Evolutionary conservation across 768 basidiomycete genomes (phyloP), one percentile per base, ranked within the genome.

Genomic region (Russula virescens): DNA sequence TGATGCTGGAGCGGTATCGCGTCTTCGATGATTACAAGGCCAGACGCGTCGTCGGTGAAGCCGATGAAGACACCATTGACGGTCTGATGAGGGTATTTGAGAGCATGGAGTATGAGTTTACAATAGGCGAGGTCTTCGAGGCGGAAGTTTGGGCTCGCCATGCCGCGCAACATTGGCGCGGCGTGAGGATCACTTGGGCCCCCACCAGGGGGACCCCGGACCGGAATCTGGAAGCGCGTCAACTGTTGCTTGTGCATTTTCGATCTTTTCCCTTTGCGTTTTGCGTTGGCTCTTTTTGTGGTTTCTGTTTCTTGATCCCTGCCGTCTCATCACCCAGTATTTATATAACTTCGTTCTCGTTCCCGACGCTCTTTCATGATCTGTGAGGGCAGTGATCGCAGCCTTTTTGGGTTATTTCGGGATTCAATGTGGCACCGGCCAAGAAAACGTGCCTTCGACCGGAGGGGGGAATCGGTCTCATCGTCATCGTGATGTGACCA

Each of bases 11-110:
- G 77, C 18, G 91, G 91, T 43, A 94, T 77, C 3, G 84, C 81
- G 69, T 93, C 89, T 53, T 77, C 74, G 53, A 88, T 80, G 58
- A 72, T 71, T 47, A 89, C 80, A 1, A 69, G 70, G 50, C 75
- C 71, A 13, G 66, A 35, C 18, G 26, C 0, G 6, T n/a, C n/a
- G 63, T n/a, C 10, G 0, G 3, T 35, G 76, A 81, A n/a, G 40
- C 89, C 89, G 1, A 93, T 73, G n/a, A 94, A 76, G 9, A 92
- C 83, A 4, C 91, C 91, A 58, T 89, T 88, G 26, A 89, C 85
- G n/a, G 80, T 78, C 55, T 76, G 78, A 64, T 89, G 86, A 1
- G 91, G 89, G 70, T 90, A 83, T 70, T 89, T 91, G 47, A 88
- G 86, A 8, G 87, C 85, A 73, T 94, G 91, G 25, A 91, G 81